Conservation (phyloP, 768 basidiomycete species). For the Dacryopinax primogenitus region DNA sequence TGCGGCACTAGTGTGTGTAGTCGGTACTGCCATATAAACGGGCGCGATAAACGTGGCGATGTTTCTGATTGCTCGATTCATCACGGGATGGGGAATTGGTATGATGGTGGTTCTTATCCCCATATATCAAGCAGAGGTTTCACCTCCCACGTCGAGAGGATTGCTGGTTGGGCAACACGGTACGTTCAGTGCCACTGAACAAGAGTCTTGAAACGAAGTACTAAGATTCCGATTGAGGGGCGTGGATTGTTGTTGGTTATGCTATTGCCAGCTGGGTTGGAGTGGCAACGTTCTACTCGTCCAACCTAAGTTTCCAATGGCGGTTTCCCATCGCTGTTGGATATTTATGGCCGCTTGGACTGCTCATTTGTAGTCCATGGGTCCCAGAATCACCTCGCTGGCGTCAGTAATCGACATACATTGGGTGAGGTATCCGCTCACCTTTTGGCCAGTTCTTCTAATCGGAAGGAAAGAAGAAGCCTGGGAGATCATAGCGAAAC, state of each 20-base stretch:
- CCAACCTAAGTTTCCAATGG: slow-evolving; percentile 5
- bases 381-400: slow-evolving; percentile 1
- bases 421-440: neutral
- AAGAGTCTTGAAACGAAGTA: too few relatives aligned
- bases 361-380: neutral
- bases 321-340: neutral
- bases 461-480: neutral
- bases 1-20: neutral
- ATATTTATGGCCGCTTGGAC: neutral
- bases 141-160: neutral
- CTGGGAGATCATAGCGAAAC: neutral
- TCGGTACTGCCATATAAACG: neutral
- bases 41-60: slow-evolving; percentile 7
- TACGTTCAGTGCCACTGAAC: too few relatives aligned
- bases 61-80: neutral
- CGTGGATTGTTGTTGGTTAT: slow-evolving; percentile 1
- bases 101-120: neutral
- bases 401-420: neutral
- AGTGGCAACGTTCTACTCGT: neutral
- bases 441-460: neutral
- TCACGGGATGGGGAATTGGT: neutral
- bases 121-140: neutral
- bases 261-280: neutral
- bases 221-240: neutral
- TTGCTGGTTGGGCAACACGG: neutral